phyloP scores from a whole-genome alignment of 768 basidiomycete genomes.

The Myochromella boudieri region DNA sequence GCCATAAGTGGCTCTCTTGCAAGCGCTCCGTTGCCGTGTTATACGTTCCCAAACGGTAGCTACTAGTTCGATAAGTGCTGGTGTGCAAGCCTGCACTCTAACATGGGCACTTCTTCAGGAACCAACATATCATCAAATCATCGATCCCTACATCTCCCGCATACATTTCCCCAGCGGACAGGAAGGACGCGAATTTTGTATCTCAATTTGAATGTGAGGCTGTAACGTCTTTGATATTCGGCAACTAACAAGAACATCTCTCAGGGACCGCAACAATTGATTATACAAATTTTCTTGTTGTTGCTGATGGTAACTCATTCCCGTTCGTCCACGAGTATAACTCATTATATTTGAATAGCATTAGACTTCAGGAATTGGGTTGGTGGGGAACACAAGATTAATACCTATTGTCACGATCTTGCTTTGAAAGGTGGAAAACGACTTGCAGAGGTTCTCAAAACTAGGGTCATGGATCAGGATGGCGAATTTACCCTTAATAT shows the following conservation, averaged over 20 bases:
- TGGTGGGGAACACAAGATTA: slow-evolving; percentile 80
- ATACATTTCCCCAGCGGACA: slow-evolving; percentile 46
- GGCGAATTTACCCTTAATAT: slow-evolving; percentile 71
- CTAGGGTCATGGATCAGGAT: slow-evolving; percentile 60
- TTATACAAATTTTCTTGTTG: slow-evolving; percentile 46
- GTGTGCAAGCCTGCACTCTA: too few relatives aligned
- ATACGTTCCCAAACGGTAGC: slow-evolving; percentile 65
- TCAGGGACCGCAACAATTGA: slow-evolving; percentile 62
- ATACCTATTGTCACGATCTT: slow-evolving; percentile 69
- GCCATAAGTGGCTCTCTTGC: slow-evolving; percentile 82
- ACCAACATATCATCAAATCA: slow-evolving; percentile 61
- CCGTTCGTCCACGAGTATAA: too few relatives aligned
- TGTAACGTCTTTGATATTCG: too few relatives aligned
- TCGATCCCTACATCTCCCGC: slow-evolving; percentile 53
- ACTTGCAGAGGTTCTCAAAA: slow-evolving; percentile 66
- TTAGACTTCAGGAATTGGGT: slow-evolving; percentile 41
- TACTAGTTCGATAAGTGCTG: background rate
- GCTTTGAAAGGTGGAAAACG: slow-evolving; percentile 68
- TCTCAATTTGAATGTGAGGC: slow-evolving; percentile 40
- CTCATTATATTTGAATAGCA: too few relatives aligned
- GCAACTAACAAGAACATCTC: too few relatives aligned
- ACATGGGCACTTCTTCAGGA: slow-evolving; percentile 43
- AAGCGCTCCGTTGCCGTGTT: slow-evolving; percentile 69
- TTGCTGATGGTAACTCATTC: slow-evolving; percentile 55
- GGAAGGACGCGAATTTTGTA: slow-evolving; percentile 36